Evolutionary conservation across 805 yeast species (phyloP), one percentile per base, ranked within the genome.

Genomic region (Sporopachydermia lactativora): DNA sequence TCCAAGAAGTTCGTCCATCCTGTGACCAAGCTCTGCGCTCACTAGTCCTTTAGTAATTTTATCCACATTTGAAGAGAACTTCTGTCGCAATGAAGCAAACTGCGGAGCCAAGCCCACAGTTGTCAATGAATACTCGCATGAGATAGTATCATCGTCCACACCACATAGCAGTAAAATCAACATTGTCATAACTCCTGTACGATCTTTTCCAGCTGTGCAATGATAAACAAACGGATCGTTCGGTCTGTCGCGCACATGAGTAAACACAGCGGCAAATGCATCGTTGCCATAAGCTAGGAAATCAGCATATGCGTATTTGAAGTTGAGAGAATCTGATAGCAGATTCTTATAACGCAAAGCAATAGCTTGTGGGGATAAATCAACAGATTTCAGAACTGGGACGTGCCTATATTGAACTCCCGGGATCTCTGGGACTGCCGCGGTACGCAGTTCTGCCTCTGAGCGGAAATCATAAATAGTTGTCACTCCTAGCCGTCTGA

Each of bases 151-250:
- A 8, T 24, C 64, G 44, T 79, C 84, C 3, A 83, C 82, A 0
- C 82, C 88, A 3, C 71, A 59, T 5, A 81, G 53, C 15, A 74
- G 59, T 37, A 83, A 62, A 3, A 83, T 61, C 45, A 84, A 55
- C 75, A 84, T 81, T 2, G 77, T 70, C 47, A 81, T 53, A 11
- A 82, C 65, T 0, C 94, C 95, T 0, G 95, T 83, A 36, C 94
- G 68, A 54, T 84, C 95, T 55, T 83, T 84, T 2, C 95, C 95
- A 1, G 89, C 89, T 3, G 88, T 73, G 58, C 94, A 84, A 53
- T 82, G 89, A 55, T 77, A 73, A 5, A 79, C 57, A 43, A 84
- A 59, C 2, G 72, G 69, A 15, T 59, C 61, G n/a, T 60, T 55
- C 3, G 74, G 68, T 35, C 63, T 54, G 43, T 79, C 83, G 37